phyloP scores from a whole-genome alignment of 306 rosid genomes.

The Purshia tridentata region DNA sequence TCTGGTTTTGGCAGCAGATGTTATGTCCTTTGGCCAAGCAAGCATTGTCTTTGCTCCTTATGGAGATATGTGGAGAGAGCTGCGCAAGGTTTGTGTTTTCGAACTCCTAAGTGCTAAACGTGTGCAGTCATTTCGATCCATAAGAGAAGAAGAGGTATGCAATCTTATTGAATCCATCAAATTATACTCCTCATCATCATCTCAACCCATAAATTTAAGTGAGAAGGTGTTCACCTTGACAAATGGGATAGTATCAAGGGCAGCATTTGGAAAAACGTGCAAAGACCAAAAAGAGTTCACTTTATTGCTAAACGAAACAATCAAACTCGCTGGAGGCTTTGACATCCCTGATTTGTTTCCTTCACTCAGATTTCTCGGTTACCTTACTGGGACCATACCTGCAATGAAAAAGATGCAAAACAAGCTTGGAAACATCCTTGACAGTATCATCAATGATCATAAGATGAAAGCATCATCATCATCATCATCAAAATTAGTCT shows the following conservation, averaged over 20 bases:
- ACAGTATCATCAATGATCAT: neutral
- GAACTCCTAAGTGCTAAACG: neutral
- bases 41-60: constrained; percentile 17
- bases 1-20: constrained; percentile 3
- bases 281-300: constrained; percentile 22
- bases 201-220: neutral
- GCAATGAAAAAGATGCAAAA: neutral
- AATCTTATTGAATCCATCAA: constrained; percentile 7
- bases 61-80: constrained; percentile 22
- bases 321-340: neutral
- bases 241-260: neutral
- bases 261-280: constrained; percentile 27
- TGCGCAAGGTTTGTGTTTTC: constrained; percentile 14
- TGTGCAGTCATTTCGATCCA: constrained; percentile 14
- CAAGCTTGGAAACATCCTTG: neutral
- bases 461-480: neutral
- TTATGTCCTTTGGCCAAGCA: constrained; percentile 2
- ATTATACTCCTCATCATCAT: neutral
- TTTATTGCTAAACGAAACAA: neutral
- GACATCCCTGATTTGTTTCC: constrained; percentile 9
- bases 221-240: neutral
- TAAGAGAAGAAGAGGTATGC: constrained; percentile 23
- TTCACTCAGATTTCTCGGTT: neutral
- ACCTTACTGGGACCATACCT: neutral
- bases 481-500: no score